These are phyloP conservation scores for Penicillium sclerotigenum DNA, from an alignment of 2,329 filamentous ascomycete species.

Conservation along the genomic window DNA sequence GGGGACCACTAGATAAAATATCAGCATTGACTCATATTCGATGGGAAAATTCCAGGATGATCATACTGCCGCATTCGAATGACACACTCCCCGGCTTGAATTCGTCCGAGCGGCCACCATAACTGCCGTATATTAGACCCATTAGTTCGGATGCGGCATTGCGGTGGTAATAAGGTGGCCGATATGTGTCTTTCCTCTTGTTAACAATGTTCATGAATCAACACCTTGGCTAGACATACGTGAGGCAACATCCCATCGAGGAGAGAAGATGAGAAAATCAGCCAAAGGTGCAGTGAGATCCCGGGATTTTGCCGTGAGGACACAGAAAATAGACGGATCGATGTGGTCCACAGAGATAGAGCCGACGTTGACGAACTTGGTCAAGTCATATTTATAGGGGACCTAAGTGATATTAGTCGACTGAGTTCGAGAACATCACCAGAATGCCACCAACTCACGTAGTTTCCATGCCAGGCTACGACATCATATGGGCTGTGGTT, in stretches of 20 bases:
- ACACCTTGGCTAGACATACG: constrained; percentile 21
- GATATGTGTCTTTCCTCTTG: constrained; percentile 34
- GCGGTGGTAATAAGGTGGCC: constrained; percentile 44
- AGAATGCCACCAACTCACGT: constrained; percentile 32
- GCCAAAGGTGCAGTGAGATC: constrained; percentile 34
- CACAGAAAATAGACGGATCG: constrained; percentile 42
- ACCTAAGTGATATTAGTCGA: constrained; percentile 19
- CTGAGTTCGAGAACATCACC: neutral
- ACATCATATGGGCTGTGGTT: constrained; percentile 68
- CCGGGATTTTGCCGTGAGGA: constrained; percentile 42
- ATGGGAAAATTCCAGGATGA: neutral
- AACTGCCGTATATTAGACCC: constrained; percentile 38
- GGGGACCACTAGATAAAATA: constrained; percentile 29
- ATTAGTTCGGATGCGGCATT: constrained; percentile 42
- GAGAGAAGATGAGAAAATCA: constrained; percentile 42
- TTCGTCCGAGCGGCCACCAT: constrained; percentile 35
- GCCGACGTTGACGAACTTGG: constrained; percentile 41
- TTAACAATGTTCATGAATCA: neutral
- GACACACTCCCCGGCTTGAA: constrained; percentile 37
- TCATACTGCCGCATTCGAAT: constrained; percentile 36
- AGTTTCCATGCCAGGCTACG: constrained; percentile 69
- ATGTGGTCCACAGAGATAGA: constrained; percentile 42
- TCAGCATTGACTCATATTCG: neutral
- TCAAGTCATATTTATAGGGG: constrained; percentile 44
- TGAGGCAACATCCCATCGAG: constrained; percentile 41